phyloP scores from a whole-genome alignment of 805 yeast genomes.

The Metschnikowia henanensis region DNA sequence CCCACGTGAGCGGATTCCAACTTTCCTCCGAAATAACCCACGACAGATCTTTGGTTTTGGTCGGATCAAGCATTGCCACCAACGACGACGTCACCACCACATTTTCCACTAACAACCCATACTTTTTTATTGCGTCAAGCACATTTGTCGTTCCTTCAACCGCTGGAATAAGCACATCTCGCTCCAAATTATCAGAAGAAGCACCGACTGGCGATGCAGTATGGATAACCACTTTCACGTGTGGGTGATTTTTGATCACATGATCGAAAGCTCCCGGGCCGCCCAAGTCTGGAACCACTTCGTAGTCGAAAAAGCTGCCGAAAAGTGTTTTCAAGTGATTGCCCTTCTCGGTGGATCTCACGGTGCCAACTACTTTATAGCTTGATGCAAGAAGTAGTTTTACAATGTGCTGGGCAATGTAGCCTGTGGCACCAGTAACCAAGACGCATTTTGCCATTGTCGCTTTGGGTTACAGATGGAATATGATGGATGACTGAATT shows the following conservation, averaged over 20 bases:
- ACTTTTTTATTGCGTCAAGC: not conserved
- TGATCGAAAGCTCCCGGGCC: not conserved
- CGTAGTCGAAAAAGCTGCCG: too few relatives aligned
- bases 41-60: not conserved
- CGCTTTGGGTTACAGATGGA: too few relatives aligned
- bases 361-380: not conserved
- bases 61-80: not conserved
- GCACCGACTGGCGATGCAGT: not conserved
- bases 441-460: not conserved
- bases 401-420: not conserved
- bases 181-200: not conserved
- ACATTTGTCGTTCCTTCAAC: not conserved
- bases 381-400: not conserved
- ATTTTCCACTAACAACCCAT: not conserved
- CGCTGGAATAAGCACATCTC: not conserved
- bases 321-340: not conserved
- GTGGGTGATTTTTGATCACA: not conserved
- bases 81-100: not conserved
- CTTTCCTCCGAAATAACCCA: not conserved
- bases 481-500: too few relatives aligned
- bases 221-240: not conserved
- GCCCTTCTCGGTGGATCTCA: not conserved
- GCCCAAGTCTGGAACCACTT: not conserved
- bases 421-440: not conserved
- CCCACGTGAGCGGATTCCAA: not conserved